phyloP scores from a whole-genome alignment of 1,139 yeast species.

The Protomyces pachydermus region DNA sequence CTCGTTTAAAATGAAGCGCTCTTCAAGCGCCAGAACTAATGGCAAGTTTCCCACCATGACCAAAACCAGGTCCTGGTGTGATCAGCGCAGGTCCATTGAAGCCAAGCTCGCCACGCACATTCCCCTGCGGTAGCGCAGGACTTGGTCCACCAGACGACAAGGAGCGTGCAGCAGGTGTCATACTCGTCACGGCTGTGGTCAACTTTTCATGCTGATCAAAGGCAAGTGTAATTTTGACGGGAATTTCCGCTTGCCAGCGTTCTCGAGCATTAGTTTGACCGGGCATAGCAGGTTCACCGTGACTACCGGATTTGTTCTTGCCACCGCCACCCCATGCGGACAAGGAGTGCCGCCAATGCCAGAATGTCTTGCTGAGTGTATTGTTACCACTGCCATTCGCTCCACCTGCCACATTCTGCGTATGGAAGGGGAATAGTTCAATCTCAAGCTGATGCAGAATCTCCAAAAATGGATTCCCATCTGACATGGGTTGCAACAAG shows the following conservation, averaged over 20 bases:
- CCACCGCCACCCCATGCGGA: not conserved
- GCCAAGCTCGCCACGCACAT: not conserved
- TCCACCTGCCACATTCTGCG: not conserved
- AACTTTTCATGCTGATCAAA: not conserved
- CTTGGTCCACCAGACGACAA: not conserved
- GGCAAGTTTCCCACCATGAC: not conserved
- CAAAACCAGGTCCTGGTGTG: not conserved
- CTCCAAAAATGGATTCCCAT: slow-evolving; percentile 22
- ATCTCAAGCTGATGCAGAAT: slow-evolving; percentile 14
- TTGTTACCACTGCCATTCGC: not conserved
- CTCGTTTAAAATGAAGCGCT: not conserved
- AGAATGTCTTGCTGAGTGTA: not conserved
- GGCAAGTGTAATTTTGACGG: not conserved
- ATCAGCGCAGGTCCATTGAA: not conserved
- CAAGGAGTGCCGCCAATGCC: not conserved
- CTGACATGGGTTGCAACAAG: slow-evolving; percentile 19
- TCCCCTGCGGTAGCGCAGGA: not conserved
- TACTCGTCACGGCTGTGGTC: not conserved
- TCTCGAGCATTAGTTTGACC: not conserved
- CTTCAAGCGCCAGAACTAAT: not conserved
- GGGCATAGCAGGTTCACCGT: not conserved
- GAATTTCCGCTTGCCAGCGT: slow-evolving; percentile 21
- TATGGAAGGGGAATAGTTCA: slow-evolving; percentile 8
- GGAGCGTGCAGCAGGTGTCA: not conserved
- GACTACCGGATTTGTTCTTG: not conserved